phyloP scores from a whole-genome alignment of 768 basidiomycete species.

The Russula brevipes region DNA sequence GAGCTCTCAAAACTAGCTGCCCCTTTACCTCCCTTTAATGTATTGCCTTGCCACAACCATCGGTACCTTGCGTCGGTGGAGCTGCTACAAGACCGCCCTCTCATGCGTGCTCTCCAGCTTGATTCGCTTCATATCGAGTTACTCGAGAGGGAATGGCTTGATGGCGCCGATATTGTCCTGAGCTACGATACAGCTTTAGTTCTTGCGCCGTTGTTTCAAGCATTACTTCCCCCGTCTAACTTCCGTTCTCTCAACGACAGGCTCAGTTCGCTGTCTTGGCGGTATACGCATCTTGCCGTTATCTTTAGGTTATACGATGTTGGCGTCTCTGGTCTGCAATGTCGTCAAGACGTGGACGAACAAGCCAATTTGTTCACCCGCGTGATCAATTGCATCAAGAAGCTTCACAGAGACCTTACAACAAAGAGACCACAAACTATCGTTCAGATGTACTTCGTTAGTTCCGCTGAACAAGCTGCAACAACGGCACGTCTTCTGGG shows the following conservation, averaged over 20 bases:
- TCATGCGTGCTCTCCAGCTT: slow-evolving; percentile 49
- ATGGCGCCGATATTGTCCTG: slow-evolving; percentile 59
- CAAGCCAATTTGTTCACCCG: not conserved
- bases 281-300: slow-evolving; percentile 49
- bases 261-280: slow-evolving; percentile 58
- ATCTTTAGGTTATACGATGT: slow-evolving; percentile 42
- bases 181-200: slow-evolving; percentile 58
- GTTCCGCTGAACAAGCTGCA: slow-evolving; percentile 54
- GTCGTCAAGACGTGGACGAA: slow-evolving; percentile 34
- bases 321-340: slow-evolving; percentile 43
- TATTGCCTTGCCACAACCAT: slow-evolving; percentile 39
- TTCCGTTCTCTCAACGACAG: slow-evolving; percentile 40
- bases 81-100: slow-evolving; percentile 59
- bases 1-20: slow-evolving; percentile 8
- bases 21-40: slow-evolving; percentile 2
- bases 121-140: slow-evolving; percentile 47
- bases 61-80: slow-evolving; percentile 66
- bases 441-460: slow-evolving; percentile 59
- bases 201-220: slow-evolving; percentile 38
- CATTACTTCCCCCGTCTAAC: slow-evolving; percentile 43
- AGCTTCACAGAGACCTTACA: slow-evolving; percentile 55
- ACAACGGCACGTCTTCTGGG: slow-evolving; percentile 51
- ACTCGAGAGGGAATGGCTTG: slow-evolving; percentile 58
- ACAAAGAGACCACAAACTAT: slow-evolving; percentile 41
- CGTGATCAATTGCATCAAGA: slow-evolving; percentile 63